Base-by-base conservation (phyloP, 768 basidiomycete species). In the Boletellus ananas region DNA sequence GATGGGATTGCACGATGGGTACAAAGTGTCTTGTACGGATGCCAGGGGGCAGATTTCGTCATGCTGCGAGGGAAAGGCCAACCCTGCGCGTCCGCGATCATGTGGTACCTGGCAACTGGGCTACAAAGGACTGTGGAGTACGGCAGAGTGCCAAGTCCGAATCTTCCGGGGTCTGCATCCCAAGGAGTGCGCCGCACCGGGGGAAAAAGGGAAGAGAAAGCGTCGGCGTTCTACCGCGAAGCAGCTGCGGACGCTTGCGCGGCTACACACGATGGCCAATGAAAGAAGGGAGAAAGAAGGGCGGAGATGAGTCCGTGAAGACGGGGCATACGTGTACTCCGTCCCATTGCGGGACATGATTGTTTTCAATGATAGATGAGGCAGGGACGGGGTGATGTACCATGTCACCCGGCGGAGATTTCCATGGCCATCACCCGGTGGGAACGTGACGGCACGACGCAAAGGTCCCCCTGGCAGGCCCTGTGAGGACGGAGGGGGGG, bases 31-130 rank as follows among this genome's bases (percentile, higher is more conserved):
- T 25, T 25, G 23, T 25, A 25, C 23, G n/a, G n/a, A n/a, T n/a
- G n/a, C n/a, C n/a, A n/a, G n/a, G n/a, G n/a, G n/a, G n/a, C n/a
- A n/a, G n/a, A n/a, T 25, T 4, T 25, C 23, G 23, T 25, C 23
- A 25, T 4, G 23, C 23, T 25, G 23, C 23, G 23, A 25, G 23
- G 4, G 23, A 25, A n/a, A n/a, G n/a, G n/a, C 23, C 23, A 25
- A 25, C 23, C 23, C 23, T 25, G 23, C 23, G 23, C 23, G 23
- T 25, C 7, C 2, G 46, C 41, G 6, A 18, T 40, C 18, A 34
- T 34, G 3, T 18, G 2, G 59, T 61, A 34, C 54, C 58, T 60
- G 61, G 58, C 42, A 56, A 60, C 59, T 34, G 49, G 27, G n/a
- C n/a, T 16, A 50, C n/a, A 37, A 14, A 38, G 44, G 34, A 25